Percentiles rank a stretch among this genome's conserved stretches.
Evolutionary conservation across 306 rosid species (phyloP).

Genomic region (Casuarina equisetifolia): DNA sequence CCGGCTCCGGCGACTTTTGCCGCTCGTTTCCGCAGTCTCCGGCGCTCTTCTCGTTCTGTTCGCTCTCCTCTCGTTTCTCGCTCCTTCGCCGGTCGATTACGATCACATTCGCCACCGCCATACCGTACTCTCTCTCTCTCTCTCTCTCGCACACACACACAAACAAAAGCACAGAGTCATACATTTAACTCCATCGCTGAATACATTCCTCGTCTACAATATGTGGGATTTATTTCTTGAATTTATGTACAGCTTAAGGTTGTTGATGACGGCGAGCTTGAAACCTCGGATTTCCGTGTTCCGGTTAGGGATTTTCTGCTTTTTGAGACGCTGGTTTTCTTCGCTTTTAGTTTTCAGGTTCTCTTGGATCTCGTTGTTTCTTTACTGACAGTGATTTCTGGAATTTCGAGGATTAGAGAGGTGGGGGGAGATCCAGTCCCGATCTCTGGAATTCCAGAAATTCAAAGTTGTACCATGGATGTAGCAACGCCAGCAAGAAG

Average conservation of each 20-base stretch:
- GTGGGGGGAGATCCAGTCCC: conserved; percentile 58
- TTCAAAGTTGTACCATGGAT: conserved; percentile 67
- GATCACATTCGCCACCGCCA: conserved; percentile 42
- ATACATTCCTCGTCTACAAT: conserved; percentile 4
- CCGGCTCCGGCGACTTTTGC: conserved; percentile 59
- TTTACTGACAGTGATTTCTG: conserved; percentile 24
- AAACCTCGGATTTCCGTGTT: conserved; percentile 46
- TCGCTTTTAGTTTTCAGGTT: conserved; percentile 5
- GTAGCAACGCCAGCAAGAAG: conserved; percentile 76
- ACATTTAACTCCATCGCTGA: background rate
- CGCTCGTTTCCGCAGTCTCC: conserved; percentile 61
- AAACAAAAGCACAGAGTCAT: no score
- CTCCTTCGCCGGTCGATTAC: conserved; percentile 71
- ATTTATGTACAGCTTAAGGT: conserved; percentile 42
- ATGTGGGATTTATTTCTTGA: background rate
- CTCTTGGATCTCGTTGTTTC: conserved; percentile 27
- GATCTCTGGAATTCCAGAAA: conserved; percentile 77
- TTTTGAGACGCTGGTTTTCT: background rate
- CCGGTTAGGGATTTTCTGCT: conserved; percentile 75
- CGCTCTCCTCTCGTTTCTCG: conserved; percentile 73
- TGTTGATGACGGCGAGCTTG: conserved; percentile 39
- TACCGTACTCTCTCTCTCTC: conserved; percentile 45
- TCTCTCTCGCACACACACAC: conserved; percentile 2
- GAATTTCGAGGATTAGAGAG: conserved; percentile 38
- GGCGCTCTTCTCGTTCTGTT: conserved; percentile 67